These are phyloP conservation scores for Exobasidium rhododendri DNA, from an alignment of 1,284 basidiomycete species.

Conservation along the genomic window DNA sequence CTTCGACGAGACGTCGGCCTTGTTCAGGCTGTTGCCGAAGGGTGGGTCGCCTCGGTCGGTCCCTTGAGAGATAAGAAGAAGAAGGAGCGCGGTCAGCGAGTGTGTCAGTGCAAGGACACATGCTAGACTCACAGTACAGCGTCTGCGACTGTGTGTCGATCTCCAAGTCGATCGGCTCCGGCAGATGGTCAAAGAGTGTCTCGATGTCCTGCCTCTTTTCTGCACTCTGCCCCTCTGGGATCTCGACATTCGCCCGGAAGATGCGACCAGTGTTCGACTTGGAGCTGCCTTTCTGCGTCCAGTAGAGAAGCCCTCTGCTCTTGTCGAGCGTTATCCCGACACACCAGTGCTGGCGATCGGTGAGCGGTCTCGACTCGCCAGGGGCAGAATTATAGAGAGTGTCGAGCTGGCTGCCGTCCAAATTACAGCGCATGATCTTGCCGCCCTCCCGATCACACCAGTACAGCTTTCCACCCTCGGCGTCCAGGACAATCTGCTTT, in stretches of 20 bases:
- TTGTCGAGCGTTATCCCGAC: constrained; percentile 13
- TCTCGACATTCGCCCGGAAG: constrained; percentile 12
- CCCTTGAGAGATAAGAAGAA: not conserved
- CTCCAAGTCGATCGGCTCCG: constrained; percentile 16
- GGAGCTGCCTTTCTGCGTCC: constrained; percentile 14
- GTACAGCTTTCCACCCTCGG: constrained; percentile 5
- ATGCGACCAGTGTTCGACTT: constrained; percentile 7
- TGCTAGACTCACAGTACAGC: constrained; percentile 9
- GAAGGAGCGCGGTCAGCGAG: no score
- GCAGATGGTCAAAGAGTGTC: constrained; percentile 9
- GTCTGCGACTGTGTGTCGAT: constrained; percentile 5
- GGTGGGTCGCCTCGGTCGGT: constrained; percentile 16
- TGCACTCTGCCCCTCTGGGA: constrained; percentile 2
- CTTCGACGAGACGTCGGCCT: not conserved
- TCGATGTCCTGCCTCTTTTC: constrained; percentile 12
- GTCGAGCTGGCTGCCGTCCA: constrained; percentile 12
- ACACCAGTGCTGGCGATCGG: not conserved
- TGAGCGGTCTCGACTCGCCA: constrained; percentile 3
- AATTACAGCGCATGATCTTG: constrained; percentile 1
- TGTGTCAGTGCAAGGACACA: no score
- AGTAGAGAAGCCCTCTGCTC: constrained; percentile 10
- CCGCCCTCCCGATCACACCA: constrained; percentile 16
- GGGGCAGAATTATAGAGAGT: constrained; percentile 16
- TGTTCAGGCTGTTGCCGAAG: constrained; percentile 4
- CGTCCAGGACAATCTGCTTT: constrained; percentile 11